Evolutionary conservation across 139 green algal species (phyloP).

Genomic region (Bryopsis sp.): DNA sequence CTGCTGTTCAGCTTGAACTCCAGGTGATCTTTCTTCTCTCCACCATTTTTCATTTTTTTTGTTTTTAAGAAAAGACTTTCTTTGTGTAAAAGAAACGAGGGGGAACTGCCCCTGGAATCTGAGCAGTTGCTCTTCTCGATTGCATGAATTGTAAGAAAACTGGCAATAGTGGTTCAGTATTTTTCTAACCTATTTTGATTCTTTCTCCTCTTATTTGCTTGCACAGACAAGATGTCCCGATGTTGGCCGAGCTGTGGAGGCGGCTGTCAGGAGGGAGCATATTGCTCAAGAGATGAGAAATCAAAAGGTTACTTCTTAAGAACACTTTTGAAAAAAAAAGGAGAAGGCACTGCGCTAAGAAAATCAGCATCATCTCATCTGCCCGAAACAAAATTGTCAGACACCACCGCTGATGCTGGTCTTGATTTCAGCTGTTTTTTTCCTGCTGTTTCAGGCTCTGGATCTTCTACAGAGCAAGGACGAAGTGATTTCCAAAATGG

Average conservation of each 20-base stretch:
- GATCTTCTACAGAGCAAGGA: not conserved
- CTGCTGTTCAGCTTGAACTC: not conserved
- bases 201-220: not conserved
- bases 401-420: too few species aligned
- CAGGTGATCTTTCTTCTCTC: too few species aligned
- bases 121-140: too few species aligned
- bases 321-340: not conserved
- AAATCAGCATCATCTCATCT: too few species aligned
- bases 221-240: not conserved
- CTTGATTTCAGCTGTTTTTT: not conserved
- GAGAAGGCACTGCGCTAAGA: too few species aligned
- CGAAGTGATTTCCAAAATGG: not conserved
- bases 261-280: not conserved
- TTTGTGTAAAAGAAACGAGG: too few species aligned
- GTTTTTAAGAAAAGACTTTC: too few species aligned
- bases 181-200: too few species aligned
- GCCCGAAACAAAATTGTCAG: not conserved
- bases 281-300: not conserved
- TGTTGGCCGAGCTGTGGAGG: not conserved
- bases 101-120: too few species aligned
- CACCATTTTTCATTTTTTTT: too few species aligned
- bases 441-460: not conserved
- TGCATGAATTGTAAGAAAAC: too few species aligned
- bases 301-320: not conserved
- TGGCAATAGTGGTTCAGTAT: too few species aligned